phyloP scores from a whole-genome alignment of 257 asterid genomes.

The Euphrasia confusa region DNA sequence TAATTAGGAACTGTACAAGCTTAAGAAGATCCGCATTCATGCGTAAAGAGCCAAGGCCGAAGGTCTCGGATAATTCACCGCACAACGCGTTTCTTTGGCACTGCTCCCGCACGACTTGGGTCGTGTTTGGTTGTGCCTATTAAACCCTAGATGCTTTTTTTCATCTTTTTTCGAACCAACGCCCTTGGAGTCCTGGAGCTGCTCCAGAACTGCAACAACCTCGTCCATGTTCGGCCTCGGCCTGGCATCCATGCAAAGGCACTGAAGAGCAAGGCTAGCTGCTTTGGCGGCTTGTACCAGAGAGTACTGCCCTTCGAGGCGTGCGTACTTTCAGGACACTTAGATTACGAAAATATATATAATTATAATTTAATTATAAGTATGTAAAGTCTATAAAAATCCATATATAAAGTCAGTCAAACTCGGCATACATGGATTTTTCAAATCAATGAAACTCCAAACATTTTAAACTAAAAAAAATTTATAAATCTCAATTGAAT shows the following conservation, averaged over 20 bases:
- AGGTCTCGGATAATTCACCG: not conserved
- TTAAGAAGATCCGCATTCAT: not conserved
- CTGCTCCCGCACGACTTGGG: not conserved
- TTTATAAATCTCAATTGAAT: no score
- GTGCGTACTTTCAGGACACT: no score
- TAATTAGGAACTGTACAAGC: no score
- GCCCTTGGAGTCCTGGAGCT: slow-evolving; percentile 21
- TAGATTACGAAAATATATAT: no score
- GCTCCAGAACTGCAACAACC: slow-evolving; percentile 20
- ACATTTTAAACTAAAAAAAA: no score
- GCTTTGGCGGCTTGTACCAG: slow-evolving; percentile 15
- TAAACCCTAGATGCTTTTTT: not conserved
- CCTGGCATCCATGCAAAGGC: slow-evolving; percentile 17
- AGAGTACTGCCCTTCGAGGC: slow-evolving; percentile 22
- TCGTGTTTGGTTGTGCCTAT: not conserved
- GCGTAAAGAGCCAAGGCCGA: slow-evolving; percentile 1
- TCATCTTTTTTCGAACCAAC: not conserved
- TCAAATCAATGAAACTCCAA: no score
- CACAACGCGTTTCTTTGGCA: no score
- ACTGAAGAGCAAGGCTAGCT: slow-evolving; percentile 21
- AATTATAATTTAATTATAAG: no score
- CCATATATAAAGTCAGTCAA: no score
- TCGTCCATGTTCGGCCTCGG: slow-evolving; percentile 24
- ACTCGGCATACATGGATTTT: no score
- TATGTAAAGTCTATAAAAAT: no score